A percentile compares a stretch with the other conserved stretches of the same genome.
Evolutionary conservation across 2,329 filamentous ascomycete species (phyloP).

Genomic region (Fusarium sacchari): DNA sequence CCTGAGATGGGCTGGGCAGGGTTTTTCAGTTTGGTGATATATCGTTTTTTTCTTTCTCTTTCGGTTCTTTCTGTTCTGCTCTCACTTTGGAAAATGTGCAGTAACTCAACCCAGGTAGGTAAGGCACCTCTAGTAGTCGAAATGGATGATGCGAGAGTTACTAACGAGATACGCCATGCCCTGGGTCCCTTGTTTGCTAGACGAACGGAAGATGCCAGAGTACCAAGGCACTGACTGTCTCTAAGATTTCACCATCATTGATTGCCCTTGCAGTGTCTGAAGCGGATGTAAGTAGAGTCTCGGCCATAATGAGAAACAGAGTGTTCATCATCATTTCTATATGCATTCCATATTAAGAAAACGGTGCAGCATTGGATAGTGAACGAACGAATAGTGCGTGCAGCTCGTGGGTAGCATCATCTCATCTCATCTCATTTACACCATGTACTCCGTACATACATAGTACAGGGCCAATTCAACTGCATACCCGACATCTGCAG

Average conservation of each 20-base stretch:
- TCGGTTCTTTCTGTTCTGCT: not conserved
- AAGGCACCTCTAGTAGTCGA: not conserved
- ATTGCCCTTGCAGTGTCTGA: not conserved
- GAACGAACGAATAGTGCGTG: not conserved
- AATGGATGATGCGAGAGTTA: not conserved
- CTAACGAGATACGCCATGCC: not conserved
- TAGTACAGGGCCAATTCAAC: constrained; percentile 7
- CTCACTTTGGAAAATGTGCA: not conserved
- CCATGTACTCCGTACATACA: too few relatives aligned
- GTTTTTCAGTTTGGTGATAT: constrained; percentile 12
- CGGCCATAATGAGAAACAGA: constrained; percentile 1
- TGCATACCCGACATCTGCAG: constrained; percentile 22
- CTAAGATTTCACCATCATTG: not conserved
- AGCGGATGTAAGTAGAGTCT: not conserved
- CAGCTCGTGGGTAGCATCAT: not conserved
- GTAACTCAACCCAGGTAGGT: not conserved
- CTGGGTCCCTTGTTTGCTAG: not conserved
- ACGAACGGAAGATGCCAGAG: not conserved
- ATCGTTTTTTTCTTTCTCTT: constrained; percentile 18
- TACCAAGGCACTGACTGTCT: too few relatives aligned
- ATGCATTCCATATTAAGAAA: not conserved
- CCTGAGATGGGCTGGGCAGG: constrained; percentile 15
- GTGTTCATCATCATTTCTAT: not conserved
- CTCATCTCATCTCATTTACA: constrained; percentile 16
- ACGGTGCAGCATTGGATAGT: not conserved